Conservation (phyloP, 2,329 filamentous ascomycete species). For the Sordariomycetes sp. region DNA sequence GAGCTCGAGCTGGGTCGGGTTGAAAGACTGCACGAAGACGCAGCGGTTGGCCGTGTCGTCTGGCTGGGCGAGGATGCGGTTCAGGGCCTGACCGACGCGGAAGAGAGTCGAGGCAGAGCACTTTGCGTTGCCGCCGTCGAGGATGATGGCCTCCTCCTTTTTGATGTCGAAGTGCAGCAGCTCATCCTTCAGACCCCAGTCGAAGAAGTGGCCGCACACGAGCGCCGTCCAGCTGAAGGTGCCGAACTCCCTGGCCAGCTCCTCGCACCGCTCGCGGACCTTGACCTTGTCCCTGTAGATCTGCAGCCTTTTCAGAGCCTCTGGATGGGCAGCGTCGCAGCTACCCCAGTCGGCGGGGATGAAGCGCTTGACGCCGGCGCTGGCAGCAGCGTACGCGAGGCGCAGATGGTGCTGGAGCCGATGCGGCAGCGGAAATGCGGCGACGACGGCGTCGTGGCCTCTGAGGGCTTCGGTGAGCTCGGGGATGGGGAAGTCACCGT, state of each 20-base stretch:
- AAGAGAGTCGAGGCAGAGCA: constrained; percentile 40
- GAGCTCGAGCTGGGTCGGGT: constrained; percentile 36
- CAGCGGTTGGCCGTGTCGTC: constrained; percentile 41
- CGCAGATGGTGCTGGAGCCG: constrained; percentile 30
- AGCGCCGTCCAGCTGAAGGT: constrained; percentile 41
- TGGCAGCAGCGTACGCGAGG: constrained; percentile 48
- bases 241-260: constrained; percentile 17
- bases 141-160: constrained; percentile 32
- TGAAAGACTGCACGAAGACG: constrained; percentile 36
- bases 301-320: constrained; percentile 18
- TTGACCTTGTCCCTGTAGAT: constrained; percentile 24
- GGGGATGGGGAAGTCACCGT: constrained; percentile 17
- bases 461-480: constrained; percentile 36
- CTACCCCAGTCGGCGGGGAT: constrained; percentile 50
- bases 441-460: constrained; percentile 48
- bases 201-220: constrained; percentile 32
- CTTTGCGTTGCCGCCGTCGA: constrained; percentile 38
- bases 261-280: constrained; percentile 19
- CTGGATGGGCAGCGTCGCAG: constrained; percentile 23
- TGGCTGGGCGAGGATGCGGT: constrained; percentile 36
- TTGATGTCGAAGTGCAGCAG: constrained; percentile 33
- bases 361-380: constrained; percentile 51
- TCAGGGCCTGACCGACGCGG: constrained; percentile 38
- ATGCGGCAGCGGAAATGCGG: constrained; percentile 26
- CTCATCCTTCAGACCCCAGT: constrained; percentile 36